phyloP scores from a whole-genome alignment of 192 early-diverging fungal species.

The Phycomyces nitens region DNA sequence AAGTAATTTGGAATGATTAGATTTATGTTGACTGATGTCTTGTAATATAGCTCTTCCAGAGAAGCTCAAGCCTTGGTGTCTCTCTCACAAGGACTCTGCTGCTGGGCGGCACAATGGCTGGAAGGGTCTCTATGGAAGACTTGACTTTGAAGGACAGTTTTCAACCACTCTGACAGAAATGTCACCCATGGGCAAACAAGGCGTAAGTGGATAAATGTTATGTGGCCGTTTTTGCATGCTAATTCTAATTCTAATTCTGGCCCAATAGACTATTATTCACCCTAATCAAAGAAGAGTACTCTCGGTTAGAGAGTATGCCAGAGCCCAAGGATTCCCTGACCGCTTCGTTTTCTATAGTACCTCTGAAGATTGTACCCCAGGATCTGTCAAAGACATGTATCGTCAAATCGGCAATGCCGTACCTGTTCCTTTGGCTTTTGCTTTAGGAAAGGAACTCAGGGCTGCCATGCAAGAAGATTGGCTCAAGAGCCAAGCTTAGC shows the following conservation, averaged over 20 bases:
- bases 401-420: slow-evolving; percentile 72
- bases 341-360: slow-evolving; percentile 49
- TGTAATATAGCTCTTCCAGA: slow-evolving; percentile 10
- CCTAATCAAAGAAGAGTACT: slow-evolving; percentile 59
- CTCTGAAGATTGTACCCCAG: slow-evolving; percentile 17
- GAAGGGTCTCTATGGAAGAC: slow-evolving; percentile 61
- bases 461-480: slow-evolving; percentile 44
- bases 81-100: slow-evolving; percentile 46
- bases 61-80: slow-evolving; percentile 55
- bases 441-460: slow-evolving; percentile 49
- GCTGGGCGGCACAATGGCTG: slow-evolving; percentile 55
- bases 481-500: background rate
- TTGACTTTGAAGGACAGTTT: slow-evolving; percentile 59
- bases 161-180: slow-evolving; percentile 57
- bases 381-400: slow-evolving; percentile 44
- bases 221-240: background rate
- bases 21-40: background rate
- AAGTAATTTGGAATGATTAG: background rate
- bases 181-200: slow-evolving; percentile 59
- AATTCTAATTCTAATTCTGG: background rate
- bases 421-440: slow-evolving; percentile 59
- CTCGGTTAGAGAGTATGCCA: slow-evolving; percentile 61
- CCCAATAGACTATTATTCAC: slow-evolving; percentile 51
- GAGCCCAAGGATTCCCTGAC: slow-evolving; percentile 71
- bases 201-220: slow-evolving; percentile 28